A percentile compares a stretch with the other conserved stretches of the same genome.
These are phyloP conservation scores for Telopea speciosissima DNA, from an alignment of 177 flowering plant genomes.

Conservation along the genomic window DNA sequence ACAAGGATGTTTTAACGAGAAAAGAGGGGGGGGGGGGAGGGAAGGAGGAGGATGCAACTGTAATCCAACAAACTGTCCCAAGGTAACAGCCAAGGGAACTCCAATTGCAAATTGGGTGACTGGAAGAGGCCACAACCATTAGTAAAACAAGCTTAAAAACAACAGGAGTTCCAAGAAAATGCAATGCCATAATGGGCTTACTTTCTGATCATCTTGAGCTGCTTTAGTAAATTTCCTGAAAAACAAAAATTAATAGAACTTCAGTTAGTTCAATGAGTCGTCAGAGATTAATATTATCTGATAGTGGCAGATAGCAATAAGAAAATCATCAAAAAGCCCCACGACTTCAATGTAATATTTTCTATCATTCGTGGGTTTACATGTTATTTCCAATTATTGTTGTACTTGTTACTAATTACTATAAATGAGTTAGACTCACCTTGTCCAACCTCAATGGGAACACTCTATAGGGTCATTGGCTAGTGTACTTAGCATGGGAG, in stretches of 20 bases:
- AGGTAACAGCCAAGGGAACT: slow-evolving; percentile 65
- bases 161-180: neutral
- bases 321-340: too few species aligned
- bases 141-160: neutral
- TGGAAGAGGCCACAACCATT: slow-evolving; percentile 19
- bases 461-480: too few species aligned
- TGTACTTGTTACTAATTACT: too few species aligned
- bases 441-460: too few species aligned
- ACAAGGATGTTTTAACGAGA: too few species aligned
- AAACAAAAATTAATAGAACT: neutral
- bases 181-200: slow-evolving; percentile 16
- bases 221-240: slow-evolving; percentile 53
- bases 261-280: slow-evolving; percentile 4
- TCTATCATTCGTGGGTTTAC: too few species aligned
- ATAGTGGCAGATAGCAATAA: too few species aligned
- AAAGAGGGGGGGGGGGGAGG: too few species aligned
- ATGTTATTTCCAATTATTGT: too few species aligned
- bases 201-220: slow-evolving; percentile 45
- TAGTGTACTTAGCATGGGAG: too few species aligned
- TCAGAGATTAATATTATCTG: neutral
- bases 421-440: too few species aligned
- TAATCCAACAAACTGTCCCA: slow-evolving; percentile 83
- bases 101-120: slow-evolving; percentile 47
- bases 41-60: slow-evolving; percentile 41
- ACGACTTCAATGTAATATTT: too few species aligned